These are phyloP conservation scores for Tetradesmus lagerheimii DNA, from an alignment of 139 green algal genomes.

Conservation along the genomic window DNA sequence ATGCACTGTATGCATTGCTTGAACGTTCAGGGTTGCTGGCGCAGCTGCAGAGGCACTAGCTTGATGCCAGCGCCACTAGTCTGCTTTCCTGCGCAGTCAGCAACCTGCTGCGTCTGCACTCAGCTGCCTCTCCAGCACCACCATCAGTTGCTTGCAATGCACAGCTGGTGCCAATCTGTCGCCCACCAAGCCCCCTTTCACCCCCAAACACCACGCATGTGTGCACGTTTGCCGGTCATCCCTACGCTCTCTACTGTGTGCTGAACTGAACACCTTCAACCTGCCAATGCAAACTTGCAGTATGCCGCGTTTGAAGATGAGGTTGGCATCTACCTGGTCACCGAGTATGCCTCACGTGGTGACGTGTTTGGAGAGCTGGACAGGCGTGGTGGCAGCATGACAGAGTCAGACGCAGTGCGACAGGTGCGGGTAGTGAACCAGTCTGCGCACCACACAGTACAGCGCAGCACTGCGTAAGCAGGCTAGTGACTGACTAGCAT, in stretches of 20 bases:
- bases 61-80: no score
- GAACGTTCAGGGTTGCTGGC: neutral
- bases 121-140: neutral
- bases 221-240: neutral
- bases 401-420: slow-evolving; percentile 62
- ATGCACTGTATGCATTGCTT: no score
- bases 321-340: slow-evolving; percentile 55
- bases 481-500: no score
- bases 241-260: neutral
- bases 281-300: slow-evolving; percentile 29
- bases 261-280: no score
- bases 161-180: no score
- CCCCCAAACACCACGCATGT: no score
- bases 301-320: slow-evolving; percentile 72
- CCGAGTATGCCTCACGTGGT: slow-evolving; percentile 50
- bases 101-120: neutral
- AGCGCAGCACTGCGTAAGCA: no score
- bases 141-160: neutral
- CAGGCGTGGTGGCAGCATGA: slow-evolving; percentile 58
- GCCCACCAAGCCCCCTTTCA: no score
- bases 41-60: neutral
- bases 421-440: slow-evolving; percentile 50
- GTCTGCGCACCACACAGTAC: no score
- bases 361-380: slow-evolving; percentile 73
- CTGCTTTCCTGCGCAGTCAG: neutral